These are phyloP conservation scores for Chondrostereum purpureum DNA, from an alignment of 1,284 basidiomycete genomes.

Conservation along the genomic window DNA sequence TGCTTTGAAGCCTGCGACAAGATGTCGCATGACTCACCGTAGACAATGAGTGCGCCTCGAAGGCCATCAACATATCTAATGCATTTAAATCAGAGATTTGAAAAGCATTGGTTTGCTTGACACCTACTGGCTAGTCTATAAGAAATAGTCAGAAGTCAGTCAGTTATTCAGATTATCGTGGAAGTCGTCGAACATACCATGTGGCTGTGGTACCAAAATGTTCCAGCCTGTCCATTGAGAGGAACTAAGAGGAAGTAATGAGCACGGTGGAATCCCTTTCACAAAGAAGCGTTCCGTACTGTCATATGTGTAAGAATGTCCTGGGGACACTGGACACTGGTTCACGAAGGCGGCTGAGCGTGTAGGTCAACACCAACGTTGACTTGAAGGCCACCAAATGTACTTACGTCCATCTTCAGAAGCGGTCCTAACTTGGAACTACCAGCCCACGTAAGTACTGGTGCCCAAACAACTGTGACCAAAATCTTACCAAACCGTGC, in stretches of 20 bases:
- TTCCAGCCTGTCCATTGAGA: constrained; percentile 8
- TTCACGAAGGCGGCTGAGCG: constrained; percentile 9
- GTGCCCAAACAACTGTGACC: not conserved
- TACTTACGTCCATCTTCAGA: constrained; percentile 9
- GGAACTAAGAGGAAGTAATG: constrained; percentile 4
- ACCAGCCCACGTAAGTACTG: not conserved
- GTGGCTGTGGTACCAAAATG: constrained; percentile 10
- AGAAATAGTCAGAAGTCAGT: too few relatives aligned
- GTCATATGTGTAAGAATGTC: constrained; percentile 11
- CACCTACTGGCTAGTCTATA: not conserved
- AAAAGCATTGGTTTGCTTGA: too few relatives aligned
- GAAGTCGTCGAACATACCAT: too few relatives aligned
- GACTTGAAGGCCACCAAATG: too few relatives aligned
- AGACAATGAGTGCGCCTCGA: constrained; percentile 3
- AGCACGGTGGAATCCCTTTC: not conserved
- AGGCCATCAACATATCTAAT: constrained; percentile 5
- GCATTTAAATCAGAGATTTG: too few relatives aligned
- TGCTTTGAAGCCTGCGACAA: not conserved
- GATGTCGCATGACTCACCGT: constrained; percentile 1
- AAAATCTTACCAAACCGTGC: constrained; percentile 15
- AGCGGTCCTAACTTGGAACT: constrained; percentile 15
- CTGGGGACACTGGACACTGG: constrained; percentile 8
- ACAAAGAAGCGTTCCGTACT: constrained; percentile 5
- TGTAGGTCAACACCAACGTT: not conserved
- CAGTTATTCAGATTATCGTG: too few relatives aligned